Evolutionary conservation across 2,329 filamentous ascomycete genomes (phyloP).

Genomic region (Neospermospora avenae): DNA sequence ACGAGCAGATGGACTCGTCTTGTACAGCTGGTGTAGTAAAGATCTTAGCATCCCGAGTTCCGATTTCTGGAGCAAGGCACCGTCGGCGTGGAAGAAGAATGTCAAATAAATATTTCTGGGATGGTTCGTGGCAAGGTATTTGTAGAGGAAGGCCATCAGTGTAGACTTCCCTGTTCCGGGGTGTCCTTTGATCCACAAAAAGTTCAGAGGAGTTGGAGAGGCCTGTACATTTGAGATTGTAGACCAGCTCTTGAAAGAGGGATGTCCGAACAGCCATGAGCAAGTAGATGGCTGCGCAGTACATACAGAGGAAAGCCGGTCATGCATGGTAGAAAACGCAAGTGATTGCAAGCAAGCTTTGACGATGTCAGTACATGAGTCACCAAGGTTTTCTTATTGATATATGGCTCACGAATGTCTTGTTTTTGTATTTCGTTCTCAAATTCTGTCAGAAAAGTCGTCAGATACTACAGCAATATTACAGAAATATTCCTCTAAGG

Average conservation of each 20-base stretch:
- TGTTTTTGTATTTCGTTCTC: slow-evolving; percentile 3
- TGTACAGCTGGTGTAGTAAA: slow-evolving; percentile 33
- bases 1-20: not conserved
- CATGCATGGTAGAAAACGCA: slow-evolving; percentile 7
- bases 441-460: not conserved
- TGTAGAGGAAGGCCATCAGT: slow-evolving; percentile 36
- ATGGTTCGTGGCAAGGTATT: slow-evolving; percentile 22
- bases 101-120: slow-evolving; percentile 26
- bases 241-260: slow-evolving; percentile 29
- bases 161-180: slow-evolving; percentile 43
- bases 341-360: slow-evolving; percentile 15
- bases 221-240: not conserved
- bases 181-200: slow-evolving; percentile 42
- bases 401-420: slow-evolving; percentile 7
- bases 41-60: slow-evolving; percentile 38
- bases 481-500: not conserved
- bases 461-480: not conserved
- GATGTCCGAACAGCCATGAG: slow-evolving; percentile 35
- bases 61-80: slow-evolving; percentile 34
- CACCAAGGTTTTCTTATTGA: not conserved
- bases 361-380: not conserved
- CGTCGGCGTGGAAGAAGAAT: slow-evolving; percentile 40
- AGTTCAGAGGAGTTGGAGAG: not conserved
- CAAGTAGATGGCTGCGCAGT: slow-evolving; percentile 32
- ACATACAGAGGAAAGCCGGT: not conserved